Conservation (phyloP, 495 filamentous ascomycete species). For the Hypoxylon intermedium region DNA sequence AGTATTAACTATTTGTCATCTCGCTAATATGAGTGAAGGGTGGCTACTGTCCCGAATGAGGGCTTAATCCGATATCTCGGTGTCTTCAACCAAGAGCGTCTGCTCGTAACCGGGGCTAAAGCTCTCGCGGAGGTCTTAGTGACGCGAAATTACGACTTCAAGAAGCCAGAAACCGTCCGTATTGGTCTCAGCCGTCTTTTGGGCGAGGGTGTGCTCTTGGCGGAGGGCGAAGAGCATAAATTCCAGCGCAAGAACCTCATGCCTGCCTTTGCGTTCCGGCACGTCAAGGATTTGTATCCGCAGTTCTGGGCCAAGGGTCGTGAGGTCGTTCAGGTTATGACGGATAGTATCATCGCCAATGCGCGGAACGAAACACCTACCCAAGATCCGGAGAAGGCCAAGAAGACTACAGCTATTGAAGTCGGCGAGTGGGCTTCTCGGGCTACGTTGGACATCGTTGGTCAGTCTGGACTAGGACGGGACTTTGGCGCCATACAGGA, state of each 20-base stretch:
- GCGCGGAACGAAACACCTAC: constrained; percentile 48
- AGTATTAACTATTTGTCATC: neutral
- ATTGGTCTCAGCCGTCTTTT: constrained; percentile 67
- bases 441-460: constrained; percentile 87
- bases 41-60: constrained; percentile 78
- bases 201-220: constrained; percentile 78
- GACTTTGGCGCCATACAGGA: constrained; percentile 77
- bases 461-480: constrained; percentile 77
- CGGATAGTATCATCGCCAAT: constrained; percentile 39
- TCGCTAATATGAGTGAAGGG: constrained; percentile 50
- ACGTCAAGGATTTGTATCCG: constrained; percentile 86
- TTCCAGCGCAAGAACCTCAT: constrained; percentile 78
- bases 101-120: constrained; percentile 71
- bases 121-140: constrained; percentile 69
- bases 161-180: constrained; percentile 69
- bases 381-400: constrained; percentile 49
- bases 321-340: constrained; percentile 58
- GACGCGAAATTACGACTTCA: constrained; percentile 78
- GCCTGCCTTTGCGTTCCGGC: constrained; percentile 85
- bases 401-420: constrained; percentile 64
- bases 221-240: constrained; percentile 88
- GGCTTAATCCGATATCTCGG: constrained; percentile 82
- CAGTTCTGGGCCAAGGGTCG: constrained; percentile 77
- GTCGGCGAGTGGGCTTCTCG: constrained; percentile 72
- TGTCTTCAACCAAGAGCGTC: constrained; percentile 72